Percentiles rank a stretch among this genome's conserved stretches.
phyloP scores from a whole-genome alignment of 1,139 yeast species.

The Magnusiomyces magnusii region DNA sequence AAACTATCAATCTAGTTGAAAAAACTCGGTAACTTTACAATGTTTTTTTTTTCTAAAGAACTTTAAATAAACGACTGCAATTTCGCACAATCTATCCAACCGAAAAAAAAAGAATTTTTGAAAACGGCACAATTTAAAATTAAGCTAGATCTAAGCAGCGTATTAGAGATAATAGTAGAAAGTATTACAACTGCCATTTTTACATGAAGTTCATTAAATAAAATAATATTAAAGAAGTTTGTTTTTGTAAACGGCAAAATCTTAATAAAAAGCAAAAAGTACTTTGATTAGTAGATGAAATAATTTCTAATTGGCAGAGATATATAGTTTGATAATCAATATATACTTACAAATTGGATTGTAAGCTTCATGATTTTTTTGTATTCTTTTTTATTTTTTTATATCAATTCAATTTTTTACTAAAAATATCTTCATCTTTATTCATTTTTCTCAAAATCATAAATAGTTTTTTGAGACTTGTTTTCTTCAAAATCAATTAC shows the following conservation, averaged over 20 bases:
- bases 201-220: neutral
- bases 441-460: no score
- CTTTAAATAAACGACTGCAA: no score
- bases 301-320: neutral
- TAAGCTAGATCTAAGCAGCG: neutral
- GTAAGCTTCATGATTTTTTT: no score
- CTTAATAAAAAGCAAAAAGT: neutral
- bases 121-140: neutral
- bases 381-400: no score
- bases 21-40: no score
- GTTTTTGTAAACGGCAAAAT: neutral
- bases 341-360: no score
- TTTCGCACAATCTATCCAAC: no score
- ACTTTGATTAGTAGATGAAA: neutral
- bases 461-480: no score
- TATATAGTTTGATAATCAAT: neutral
- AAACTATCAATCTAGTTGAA: no score
- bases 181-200: no score
- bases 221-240: neutral
- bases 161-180: neutral
- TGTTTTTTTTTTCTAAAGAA: no score
- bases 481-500: neutral
- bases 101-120: neutral
- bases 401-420: no score
- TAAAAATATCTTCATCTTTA: neutral